Evolutionary conservation across 2,329 filamentous ascomycete genomes (phyloP).

Genomic region (Mycosphaerella sp.): DNA sequence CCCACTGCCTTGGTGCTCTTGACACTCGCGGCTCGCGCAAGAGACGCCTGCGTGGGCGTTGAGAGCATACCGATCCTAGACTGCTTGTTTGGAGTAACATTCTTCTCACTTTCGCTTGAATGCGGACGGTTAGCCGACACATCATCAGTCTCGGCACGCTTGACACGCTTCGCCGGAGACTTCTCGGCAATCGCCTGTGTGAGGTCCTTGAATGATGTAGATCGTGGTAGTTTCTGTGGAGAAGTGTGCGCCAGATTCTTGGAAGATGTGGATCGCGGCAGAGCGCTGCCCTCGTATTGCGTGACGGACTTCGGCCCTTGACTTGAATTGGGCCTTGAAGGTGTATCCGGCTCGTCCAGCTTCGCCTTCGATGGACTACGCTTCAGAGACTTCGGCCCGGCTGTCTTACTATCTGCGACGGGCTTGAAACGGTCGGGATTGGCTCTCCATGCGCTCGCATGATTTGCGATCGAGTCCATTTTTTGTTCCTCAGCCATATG

Average conservation of each 20-base stretch:
- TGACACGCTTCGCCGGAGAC: conserved; percentile 57
- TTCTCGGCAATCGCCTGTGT: conserved; percentile 28
- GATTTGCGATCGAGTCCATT: conserved; percentile 92
- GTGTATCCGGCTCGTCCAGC: conserved; percentile 44
- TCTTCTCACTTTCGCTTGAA: conserved; percentile 43
- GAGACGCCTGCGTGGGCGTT: conserved; percentile 73
- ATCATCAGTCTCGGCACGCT: conserved; percentile 58
- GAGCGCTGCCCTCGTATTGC: conserved; percentile 22
- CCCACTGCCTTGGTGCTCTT: conserved; percentile 38
- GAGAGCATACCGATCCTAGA: conserved; percentile 49
- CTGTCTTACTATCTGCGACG: conserved; percentile 4
- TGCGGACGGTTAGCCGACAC: conserved; percentile 58
- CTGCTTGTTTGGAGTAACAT: conserved; percentile 35
- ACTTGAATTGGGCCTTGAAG: conserved; percentile 17
- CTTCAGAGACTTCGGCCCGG: conserved; percentile 44
- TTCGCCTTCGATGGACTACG: conserved; percentile 55
- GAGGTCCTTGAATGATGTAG: conserved; percentile 22
- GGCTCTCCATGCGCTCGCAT: conserved; percentile 68
- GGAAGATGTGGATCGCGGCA: conserved; percentile 24
- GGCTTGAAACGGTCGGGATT: conserved; percentile 10
- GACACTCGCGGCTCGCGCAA: conserved; percentile 55
- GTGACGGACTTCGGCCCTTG: conserved; percentile 22
- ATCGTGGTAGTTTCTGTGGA: conserved; percentile 17
- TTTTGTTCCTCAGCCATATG: conserved; percentile 90
- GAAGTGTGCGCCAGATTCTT: conserved; percentile 15